Base-by-base conservation (phyloP, 345 rosid genomes). In the Bruguiera sexangula region DNA sequence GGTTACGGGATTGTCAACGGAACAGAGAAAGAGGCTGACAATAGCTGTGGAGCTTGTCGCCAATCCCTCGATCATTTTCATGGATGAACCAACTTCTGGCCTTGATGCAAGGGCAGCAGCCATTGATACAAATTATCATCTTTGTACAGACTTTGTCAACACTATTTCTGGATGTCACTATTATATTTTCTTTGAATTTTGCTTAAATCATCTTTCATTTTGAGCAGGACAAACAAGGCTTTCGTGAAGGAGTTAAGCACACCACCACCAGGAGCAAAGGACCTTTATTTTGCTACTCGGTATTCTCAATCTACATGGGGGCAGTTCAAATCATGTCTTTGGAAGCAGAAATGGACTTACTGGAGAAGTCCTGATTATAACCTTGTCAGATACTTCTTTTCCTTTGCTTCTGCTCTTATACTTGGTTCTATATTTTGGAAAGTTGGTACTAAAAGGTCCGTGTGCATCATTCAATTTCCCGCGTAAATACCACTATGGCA, bases 31-130 rank as follows among this genome's bases (percentile, higher is more conserved):
- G 79, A 86, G 96, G 57, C 74, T 89, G 72, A 89, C 97, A 13
- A 92, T 92, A 18, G 96, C 97, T 1, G 90, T 89, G 8, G 97
- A 92, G 72, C 82, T 89, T 59, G 97, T 88, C 3, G 88, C 96
- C 13, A 89, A 92, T 68, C 93, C 96, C 16, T 88, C 97, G 1
- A 92, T 92, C 60, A 89, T 92, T 68, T 92, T 92, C 82, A 92
- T 92, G 96, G 96, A 92, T 60, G 96, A 92, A 71, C 97, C 96
- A 3, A 92, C 97, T 6, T 89, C 97, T 5, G 97, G 97, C 1
- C 94, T 92, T 55, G 97, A 92, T 53, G 97, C 97, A 1, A 86
- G 88, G 30, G 97, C 97, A 36, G 96, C 97, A 9, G 96, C 97
- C 2, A 92, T 88, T n/a, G n/a, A n/a, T 85, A 89, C 84, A 82